Percentiles rank a stretch among this genome's conserved stretches.
Evolutionary conservation across 306 rosid species (phyloP).

Genomic region (Dryas octopetala): DNA sequence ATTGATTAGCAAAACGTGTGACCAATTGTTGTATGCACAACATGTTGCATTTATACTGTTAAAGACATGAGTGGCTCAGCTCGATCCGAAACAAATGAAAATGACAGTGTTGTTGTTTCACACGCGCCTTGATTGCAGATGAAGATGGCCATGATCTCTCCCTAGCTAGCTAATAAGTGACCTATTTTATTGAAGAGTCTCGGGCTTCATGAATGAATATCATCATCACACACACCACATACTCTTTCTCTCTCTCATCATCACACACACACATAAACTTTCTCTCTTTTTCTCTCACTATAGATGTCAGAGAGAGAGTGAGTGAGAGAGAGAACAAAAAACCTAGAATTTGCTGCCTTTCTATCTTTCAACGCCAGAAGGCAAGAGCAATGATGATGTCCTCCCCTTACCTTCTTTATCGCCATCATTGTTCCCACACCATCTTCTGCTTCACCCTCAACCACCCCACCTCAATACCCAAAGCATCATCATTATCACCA

Average conservation of each 20-base stretch:
- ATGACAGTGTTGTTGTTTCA: background rate
- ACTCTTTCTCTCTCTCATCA: background rate
- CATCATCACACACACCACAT: conserved; percentile 10
- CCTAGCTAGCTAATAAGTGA: background rate
- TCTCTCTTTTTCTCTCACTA: conserved; percentile 6
- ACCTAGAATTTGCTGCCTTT: conserved; percentile 29
- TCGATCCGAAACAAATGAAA: background rate
- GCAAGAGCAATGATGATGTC: conserved; percentile 58
- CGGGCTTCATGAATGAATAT: background rate
- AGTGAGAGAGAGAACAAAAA: conserved; percentile 7
- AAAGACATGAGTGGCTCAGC: too few relatives aligned
- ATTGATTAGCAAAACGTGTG: too few relatives aligned
- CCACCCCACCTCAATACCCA: conserved; percentile 53
- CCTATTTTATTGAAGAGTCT: background rate
- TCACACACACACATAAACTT: background rate
- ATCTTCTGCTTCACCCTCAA: conserved; percentile 31
- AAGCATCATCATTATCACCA: conserved; percentile 46
- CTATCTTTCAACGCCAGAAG: conserved; percentile 45
- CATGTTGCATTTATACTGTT: too few relatives aligned
- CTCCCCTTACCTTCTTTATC: conserved; percentile 45
- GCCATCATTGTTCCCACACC: conserved; percentile 73
- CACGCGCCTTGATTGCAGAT: conserved; percentile 8
- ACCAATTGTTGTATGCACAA: too few relatives aligned
- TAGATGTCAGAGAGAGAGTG: conserved; percentile 22
- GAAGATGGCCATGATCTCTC: background rate